These are phyloP conservation scores for Thalassiosira hispida DNA, from an alignment of 352 stramenopile genomes.

Conservation along the genomic window DNA sequence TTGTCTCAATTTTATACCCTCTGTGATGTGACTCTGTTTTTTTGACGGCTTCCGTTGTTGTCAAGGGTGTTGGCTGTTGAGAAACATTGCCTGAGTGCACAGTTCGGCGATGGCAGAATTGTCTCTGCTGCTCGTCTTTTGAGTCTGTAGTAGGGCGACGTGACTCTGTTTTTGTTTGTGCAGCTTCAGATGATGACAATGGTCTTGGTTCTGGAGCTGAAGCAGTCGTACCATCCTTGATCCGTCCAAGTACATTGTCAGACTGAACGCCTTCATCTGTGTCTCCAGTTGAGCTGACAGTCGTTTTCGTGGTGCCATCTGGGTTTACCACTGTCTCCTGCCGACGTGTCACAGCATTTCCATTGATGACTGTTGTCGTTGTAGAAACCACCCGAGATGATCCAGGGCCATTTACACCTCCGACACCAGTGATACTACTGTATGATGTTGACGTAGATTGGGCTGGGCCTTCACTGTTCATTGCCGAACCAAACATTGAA, in stretches of 20 bases:
- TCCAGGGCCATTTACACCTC: conserved; percentile 2
- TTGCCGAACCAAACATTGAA: conserved; percentile 5
- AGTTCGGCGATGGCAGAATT: neutral
- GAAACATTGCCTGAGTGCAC: neutral
- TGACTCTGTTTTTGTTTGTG: too few relatives aligned
- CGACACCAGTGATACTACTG: conserved; percentile 23
- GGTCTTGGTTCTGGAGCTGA: neutral
- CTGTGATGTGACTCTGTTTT: conserved; percentile 4
- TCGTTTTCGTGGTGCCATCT: conserved; percentile 37
- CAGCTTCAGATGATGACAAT: too few relatives aligned
- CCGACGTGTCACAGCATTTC: conserved; percentile 27
- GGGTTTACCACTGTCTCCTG: conserved; percentile 40
- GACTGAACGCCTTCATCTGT: neutral
- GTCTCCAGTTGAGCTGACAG: conserved; percentile 31
- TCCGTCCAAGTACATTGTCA: neutral
- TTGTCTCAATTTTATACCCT: conserved; percentile 8
- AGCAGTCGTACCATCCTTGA: conserved; percentile 5
- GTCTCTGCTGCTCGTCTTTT: neutral
- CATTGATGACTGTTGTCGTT: conserved; percentile 38
- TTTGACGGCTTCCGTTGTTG: neutral
- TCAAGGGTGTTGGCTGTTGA: neutral
- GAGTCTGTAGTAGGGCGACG: conserved; percentile 20
- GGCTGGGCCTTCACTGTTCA: neutral
- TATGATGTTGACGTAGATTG: conserved; percentile 22
- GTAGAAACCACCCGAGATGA: conserved; percentile 34